These are phyloP conservation scores for Magnusiomyces sp. DNA, from an alignment of 1,139 yeast species.

Conservation along the genomic window DNA sequence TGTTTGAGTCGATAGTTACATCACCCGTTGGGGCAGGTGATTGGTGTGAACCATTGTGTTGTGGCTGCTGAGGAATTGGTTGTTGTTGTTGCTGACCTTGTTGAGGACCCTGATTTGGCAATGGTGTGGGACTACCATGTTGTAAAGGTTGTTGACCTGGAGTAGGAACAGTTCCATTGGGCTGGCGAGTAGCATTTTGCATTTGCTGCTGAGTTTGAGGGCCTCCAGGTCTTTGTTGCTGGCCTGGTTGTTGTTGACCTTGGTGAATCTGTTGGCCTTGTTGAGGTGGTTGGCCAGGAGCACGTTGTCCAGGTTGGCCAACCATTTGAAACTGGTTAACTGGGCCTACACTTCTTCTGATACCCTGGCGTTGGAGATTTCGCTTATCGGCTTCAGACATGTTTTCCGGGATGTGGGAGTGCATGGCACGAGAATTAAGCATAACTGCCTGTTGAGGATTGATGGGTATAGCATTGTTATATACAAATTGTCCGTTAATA, in stretches of 20 bases:
- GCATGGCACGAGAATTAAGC: constrained; percentile 10
- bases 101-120: not conserved
- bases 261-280: not conserved
- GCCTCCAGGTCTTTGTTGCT: not conserved
- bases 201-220: not conserved
- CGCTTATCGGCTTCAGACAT: constrained; percentile 26
- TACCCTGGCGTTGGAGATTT: no score
- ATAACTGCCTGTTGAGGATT: no score
- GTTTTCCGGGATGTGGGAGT: constrained; percentile 17
- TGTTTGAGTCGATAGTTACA: no score
- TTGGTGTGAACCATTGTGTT: not conserved
- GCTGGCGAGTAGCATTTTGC: no score
- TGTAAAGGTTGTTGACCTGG: not conserved
- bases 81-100: not conserved
- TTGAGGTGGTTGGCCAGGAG: not conserved
- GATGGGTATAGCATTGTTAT: no score
- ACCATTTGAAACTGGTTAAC: no score
- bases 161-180: no score
- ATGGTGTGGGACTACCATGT: not conserved
- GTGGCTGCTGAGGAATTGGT: not conserved
- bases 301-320: not conserved
- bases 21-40: not conserved
- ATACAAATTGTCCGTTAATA: no score
- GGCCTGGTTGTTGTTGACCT: constrained; percentile 16
- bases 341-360: no score